Conservation (phyloP, 1,284 basidiomycete species). For the Rhodotorula sp. region DNA sequence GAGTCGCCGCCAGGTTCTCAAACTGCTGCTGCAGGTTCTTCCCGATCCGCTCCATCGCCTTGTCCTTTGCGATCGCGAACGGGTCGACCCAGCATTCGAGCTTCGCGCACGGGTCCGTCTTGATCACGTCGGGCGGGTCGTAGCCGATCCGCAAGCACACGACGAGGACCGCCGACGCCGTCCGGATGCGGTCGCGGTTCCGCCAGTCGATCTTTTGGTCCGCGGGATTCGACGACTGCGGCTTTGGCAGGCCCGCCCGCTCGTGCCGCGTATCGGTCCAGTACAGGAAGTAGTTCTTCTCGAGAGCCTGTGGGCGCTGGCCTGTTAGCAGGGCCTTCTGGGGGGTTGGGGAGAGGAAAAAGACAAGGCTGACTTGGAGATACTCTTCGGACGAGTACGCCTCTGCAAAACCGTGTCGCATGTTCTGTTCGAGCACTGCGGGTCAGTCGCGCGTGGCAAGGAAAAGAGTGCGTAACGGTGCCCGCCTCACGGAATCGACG, state of each 20-base stretch:
- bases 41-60: constrained; percentile 64
- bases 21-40: constrained; percentile 94
- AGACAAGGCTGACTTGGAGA: constrained; percentile 23
- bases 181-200: constrained; percentile 52
- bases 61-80: constrained; percentile 68
- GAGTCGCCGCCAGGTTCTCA: constrained; percentile 82
- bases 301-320: constrained; percentile 34
- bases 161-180: constrained; percentile 87
- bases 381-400: constrained; percentile 42
- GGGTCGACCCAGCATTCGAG: constrained; percentile 99
- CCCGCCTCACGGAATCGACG: constrained; percentile 29
- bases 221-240: constrained; percentile 33
- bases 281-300: constrained; percentile 46
- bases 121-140: constrained; percentile 95
- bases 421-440: constrained; percentile 13
- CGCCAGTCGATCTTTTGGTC: constrained; percentile 42
- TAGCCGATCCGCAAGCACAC: constrained; percentile 97
- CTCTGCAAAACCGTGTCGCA: constrained; percentile 42
- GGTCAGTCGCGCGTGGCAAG: neutral
- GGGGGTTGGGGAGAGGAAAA: neutral
- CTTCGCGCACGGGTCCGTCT: constrained; percentile 93
- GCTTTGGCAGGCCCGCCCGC: constrained; percentile 34
- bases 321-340: too few species aligned
- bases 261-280: constrained; percentile 46
- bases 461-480: too few species aligned